Conservation (phyloP, 2,329 filamentous ascomycete species). For the Aspergillus fischeri region DNA sequence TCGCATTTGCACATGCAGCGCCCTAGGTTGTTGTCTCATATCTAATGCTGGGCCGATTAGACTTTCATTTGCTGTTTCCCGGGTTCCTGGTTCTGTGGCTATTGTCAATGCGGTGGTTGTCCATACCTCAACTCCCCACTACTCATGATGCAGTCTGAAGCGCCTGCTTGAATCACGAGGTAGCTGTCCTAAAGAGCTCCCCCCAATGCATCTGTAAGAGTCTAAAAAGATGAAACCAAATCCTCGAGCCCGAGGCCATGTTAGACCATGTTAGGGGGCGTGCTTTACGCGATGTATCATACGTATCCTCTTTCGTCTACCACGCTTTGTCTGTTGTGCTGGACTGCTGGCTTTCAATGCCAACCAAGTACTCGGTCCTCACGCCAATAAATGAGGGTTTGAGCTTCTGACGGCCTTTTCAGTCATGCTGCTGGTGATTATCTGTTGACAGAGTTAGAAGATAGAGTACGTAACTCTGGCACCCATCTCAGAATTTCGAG, state of each 20-base stretch:
- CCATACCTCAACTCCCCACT: constrained; percentile 2
- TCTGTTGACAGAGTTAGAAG: no score
- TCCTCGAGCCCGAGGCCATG: neutral
- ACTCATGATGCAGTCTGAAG: constrained; percentile 13
- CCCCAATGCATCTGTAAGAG: constrained; percentile 12
- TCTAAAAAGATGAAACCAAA: neutral
- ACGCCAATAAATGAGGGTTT: no score
- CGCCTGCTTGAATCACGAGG: constrained; percentile 16
- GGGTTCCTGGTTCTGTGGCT: constrained; percentile 11
- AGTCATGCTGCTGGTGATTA: no score
- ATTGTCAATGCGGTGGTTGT: constrained; percentile 2
- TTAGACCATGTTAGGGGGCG: constrained; percentile 17
- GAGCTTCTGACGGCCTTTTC: no score
- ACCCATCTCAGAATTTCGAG: no score
- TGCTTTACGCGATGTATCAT: constrained; percentile 9
- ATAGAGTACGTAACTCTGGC: no score
- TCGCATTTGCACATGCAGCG: constrained; percentile 1
- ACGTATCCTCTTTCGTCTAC: neutral
- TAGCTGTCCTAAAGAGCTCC: constrained; percentile 10
- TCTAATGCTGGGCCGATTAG: neutral
- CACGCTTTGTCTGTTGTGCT: constrained; percentile 5
- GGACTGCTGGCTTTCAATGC: neutral
- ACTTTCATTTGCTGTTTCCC: constrained; percentile 7
- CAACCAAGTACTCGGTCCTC: neutral
- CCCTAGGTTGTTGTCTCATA: constrained; percentile 1